These are phyloP conservation scores for Wickerhamomyces bovis DNA, from an alignment of 805 yeast genomes.

Conservation along the genomic window DNA sequence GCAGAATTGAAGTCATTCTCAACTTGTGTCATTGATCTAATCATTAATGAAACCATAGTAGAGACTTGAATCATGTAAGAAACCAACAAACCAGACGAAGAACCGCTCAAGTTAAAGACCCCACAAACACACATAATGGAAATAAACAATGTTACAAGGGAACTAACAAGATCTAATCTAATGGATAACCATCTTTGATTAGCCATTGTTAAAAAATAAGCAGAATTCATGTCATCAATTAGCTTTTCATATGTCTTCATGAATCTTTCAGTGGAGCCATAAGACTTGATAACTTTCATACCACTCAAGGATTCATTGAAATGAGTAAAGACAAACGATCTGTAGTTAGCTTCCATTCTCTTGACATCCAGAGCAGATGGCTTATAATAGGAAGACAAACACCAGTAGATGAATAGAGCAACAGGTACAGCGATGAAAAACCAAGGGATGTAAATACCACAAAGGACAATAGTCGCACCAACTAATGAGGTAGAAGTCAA, in stretches of 20 bases:
- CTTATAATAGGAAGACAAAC: constrained; percentile 51
- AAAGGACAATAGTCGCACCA: constrained; percentile 56
- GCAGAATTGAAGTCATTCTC: constrained; percentile 58
- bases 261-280: constrained; percentile 41
- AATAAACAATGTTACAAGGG: constrained; percentile 47
- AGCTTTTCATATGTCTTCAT: constrained; percentile 36
- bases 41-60: constrained; percentile 50
- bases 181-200: constrained; percentile 71
- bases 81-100: constrained; percentile 64
- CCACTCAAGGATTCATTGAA: constrained; percentile 71
- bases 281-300: constrained; percentile 60
- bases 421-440: constrained; percentile 62
- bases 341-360: constrained; percentile 63
- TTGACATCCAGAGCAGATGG: constrained; percentile 72
- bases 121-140: constrained; percentile 55
- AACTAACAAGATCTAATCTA: constrained; percentile 51
- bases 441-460: constrained; percentile 72
- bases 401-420: constrained; percentile 36
- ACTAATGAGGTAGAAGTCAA: constrained; percentile 46
- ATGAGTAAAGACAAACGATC: constrained; percentile 66
- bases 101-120: constrained; percentile 52
- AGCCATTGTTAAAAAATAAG: constrained; percentile 55
- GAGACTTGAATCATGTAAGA: constrained; percentile 55
- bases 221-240: constrained; percentile 60
- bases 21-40: constrained; percentile 61